Conservation (phyloP, 1,139 yeast genomes). For the Sugiyamaella xylanicola region DNA sequence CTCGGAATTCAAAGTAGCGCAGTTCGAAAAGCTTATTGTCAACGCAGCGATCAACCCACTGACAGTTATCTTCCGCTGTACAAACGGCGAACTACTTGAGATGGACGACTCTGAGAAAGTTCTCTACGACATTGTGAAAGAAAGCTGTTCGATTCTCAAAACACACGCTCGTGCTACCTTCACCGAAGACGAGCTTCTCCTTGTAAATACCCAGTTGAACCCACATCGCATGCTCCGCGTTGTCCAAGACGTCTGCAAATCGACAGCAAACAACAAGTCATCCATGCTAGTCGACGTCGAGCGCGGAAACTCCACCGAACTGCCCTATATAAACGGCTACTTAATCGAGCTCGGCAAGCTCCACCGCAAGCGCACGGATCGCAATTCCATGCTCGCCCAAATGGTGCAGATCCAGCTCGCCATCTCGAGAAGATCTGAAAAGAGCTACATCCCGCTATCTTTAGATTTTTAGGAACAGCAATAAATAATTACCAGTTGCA, state of each 20-base stretch:
- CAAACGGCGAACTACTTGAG: slow-evolving; percentile 65
- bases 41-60: slow-evolving; percentile 78
- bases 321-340: slow-evolving; percentile 78
- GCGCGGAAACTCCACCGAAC: slow-evolving; percentile 62
- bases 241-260: slow-evolving; percentile 52
- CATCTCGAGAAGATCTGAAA: slow-evolving; percentile 22
- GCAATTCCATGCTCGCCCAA: slow-evolving; percentile 52
- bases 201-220: slow-evolving; percentile 44
- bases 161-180: slow-evolving; percentile 39
- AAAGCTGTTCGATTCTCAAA: slow-evolving; percentile 35
- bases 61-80: slow-evolving; percentile 66
- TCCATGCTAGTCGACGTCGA: slow-evolving; percentile 87
- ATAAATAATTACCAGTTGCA: neutral
- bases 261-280: slow-evolving; percentile 63
- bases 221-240: slow-evolving; percentile 50
- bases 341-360: slow-evolving; percentile 55
- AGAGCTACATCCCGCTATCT: slow-evolving; percentile 23
- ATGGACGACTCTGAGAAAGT: slow-evolving; percentile 23
- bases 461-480: neutral
- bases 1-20: slow-evolving; percentile 60
- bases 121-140: slow-evolving; percentile 35
- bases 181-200: slow-evolving; percentile 24
- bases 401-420: slow-evolving; percentile 45
- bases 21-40: slow-evolving; percentile 72
- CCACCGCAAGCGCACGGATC: slow-evolving; percentile 47